A percentile compares a stretch with the other conserved stretches of the same genome.
Conservation (phyloP, 768 basidiomycete genomes). For the Tulasnella sp. region DNA sequence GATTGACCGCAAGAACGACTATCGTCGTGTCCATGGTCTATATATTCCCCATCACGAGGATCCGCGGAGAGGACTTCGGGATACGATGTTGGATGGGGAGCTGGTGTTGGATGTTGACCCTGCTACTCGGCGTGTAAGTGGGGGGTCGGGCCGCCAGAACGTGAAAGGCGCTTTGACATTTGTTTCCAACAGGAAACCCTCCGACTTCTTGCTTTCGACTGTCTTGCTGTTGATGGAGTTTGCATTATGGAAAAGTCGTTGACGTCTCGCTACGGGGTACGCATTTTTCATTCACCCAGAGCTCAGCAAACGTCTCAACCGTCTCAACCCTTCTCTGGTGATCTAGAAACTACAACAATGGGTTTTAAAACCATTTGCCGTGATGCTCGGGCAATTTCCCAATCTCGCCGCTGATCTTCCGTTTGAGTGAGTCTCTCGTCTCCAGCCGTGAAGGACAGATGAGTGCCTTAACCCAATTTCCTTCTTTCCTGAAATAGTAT, state of each 20-base stretch:
- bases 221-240: constrained; percentile 72
- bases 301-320: too few relatives aligned
- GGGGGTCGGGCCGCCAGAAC: neutral
- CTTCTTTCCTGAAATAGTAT: constrained; percentile 38
- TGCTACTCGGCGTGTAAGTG: constrained; percentile 35
- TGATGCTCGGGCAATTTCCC: constrained; percentile 58
- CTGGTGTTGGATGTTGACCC: constrained; percentile 86
- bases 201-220: constrained; percentile 84
- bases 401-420: constrained; percentile 52
- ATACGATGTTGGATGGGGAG: constrained; percentile 87
- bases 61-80: constrained; percentile 51
- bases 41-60: constrained; percentile 86
- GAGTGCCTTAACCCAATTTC: neutral
- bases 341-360: constrained; percentile 63
- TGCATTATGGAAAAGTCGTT: constrained; percentile 79
- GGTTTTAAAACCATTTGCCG: constrained; percentile 71
- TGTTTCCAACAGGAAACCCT: constrained; percentile 51
- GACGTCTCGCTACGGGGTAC: constrained; percentile 81
- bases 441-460: neutral
- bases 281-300: constrained; percentile 26
- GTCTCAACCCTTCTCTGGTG: neutral
- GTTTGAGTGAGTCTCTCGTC: constrained; percentile 87
- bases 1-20: constrained; percentile 93
- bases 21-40: constrained; percentile 60
- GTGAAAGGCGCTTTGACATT: neutral